Percentiles rank a stretch among this genome's conserved stretches.
These are phyloP conservation scores for Pouteria glomerata DNA, from an alignment of 148 eudicot genomes.

Conservation along the genomic window DNA sequence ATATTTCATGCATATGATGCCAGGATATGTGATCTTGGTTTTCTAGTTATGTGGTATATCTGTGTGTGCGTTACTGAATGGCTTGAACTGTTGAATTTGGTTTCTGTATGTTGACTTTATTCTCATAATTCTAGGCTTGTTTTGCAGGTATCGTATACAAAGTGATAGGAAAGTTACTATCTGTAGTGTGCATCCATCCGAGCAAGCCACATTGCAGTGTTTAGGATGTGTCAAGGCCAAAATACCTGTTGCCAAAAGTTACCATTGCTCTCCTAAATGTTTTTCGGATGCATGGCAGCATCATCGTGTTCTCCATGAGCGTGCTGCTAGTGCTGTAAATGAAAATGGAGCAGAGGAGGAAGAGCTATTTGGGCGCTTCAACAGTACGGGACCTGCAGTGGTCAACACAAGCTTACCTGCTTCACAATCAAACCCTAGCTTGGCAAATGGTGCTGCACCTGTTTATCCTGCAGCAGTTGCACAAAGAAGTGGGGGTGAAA, in stretches of 20 bases:
- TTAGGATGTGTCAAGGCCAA: constrained; percentile 92
- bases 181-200: constrained; percentile 96
- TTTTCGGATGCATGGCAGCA: constrained; percentile 99
- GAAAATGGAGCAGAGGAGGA: constrained; percentile 94
- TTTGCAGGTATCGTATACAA: constrained; percentile 87
- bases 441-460: constrained; percentile 61
- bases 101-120: background rate
- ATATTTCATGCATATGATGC: background rate
- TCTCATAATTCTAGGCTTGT: constrained; percentile 1
- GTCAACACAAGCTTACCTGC: constrained; percentile 40
- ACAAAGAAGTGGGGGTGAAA: constrained; percentile 85
- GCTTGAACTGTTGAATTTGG: background rate
- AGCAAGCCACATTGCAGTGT: constrained; percentile 94
- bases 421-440: constrained; percentile 55
- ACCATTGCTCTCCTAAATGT: constrained; percentile 95
- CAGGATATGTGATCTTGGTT: too few species aligned
- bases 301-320: constrained; percentile 94
- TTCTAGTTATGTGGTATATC: background rate
- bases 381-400: constrained; percentile 64
- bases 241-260: constrained; percentile 83
- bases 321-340: constrained; percentile 87
- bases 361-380: constrained; percentile 76
- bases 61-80: background rate
- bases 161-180: constrained; percentile 88
- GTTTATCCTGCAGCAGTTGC: constrained; percentile 65